Base-by-base conservation (phyloP, 257 asterid species). In the Mentha longifolia region DNA sequence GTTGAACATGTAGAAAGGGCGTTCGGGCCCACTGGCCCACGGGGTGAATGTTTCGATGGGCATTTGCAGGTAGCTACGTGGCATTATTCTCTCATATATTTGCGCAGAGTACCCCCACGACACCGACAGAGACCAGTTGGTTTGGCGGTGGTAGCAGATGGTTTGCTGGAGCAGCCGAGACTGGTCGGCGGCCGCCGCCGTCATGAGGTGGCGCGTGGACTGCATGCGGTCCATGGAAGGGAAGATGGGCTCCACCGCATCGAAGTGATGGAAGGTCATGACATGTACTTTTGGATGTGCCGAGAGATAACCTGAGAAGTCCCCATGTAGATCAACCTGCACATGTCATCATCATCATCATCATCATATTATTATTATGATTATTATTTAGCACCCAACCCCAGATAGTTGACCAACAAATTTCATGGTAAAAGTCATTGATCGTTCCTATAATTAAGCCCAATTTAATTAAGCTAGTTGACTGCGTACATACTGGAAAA, bases 181-280 rank as follows among this genome's bases (percentile, higher is more conserved):
- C 30, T 87, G 88, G 46, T 84, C 92, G 4, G 76, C 77, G 17
- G 77, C 68, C 1, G 85, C 86, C 10, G 90, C 88, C 75, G 74
- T 80, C 90, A 85, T 84, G 42, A 87, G 85, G 82, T 87, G 92
- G 82, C 78, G 80, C 77, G 83, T 76, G 46, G 92, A 76, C 33
- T 84, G 59, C 17, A 62, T 30, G 3, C 81, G 85, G 58, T 82
- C 80, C 86, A 63, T 86, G 35, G 51, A 17, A 6, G 92, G 92
- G 13, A 84, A 86, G 20, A 86, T 82, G 33, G 92, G 92, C 5
- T 74, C 77, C 77, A 86, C 15, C 0, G 76, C 75, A 14, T 80
- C 86, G 11, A 86, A 84, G 71, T 86, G 92, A 25, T 86, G 92
- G 77, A 86, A 82, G 25, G 89, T 73, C 83, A 86, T 78, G 0